Evolutionary conservation across 2,329 filamentous ascomycete genomes (phyloP), one percentile per base, ranked within the genome.

Genomic region (Stemphylium beticola): DNA sequence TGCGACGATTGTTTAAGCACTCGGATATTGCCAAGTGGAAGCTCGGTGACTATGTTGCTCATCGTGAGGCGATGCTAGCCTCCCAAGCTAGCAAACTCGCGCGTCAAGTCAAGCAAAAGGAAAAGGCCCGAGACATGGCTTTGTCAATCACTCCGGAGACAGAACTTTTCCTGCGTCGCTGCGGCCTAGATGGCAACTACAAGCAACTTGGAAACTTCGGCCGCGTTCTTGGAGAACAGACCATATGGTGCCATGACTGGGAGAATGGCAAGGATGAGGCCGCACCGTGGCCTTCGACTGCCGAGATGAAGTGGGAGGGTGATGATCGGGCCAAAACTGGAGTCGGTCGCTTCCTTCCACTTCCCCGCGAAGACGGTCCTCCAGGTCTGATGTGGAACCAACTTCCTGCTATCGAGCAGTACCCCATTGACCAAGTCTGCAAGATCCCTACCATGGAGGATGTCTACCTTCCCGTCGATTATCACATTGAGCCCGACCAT

Each of bases 251-350:
- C 51, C 17, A 34, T 0, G 57, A 74, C 40, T 74, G 72, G 68
- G 17, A 55, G 34, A 65, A 68, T 26, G 66, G 67, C 12, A 74
- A 74, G 39, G 66, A 73, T 2, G 67, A 74, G 45, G 61, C 78
- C 29, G 72, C 77, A 0, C 70, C 72, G 1, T 81, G 77, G 77
- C 79, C 79, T 0, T 63, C 64, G 10, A 38, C 62, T 4, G 63
- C 72, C 10, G 79, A 81, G 66, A 67, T 76, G 66, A 78, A 78
- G 57, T 81, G 79, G 73, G 79, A 81, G 57, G 79, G 79, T 0
- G 76, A 79, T 36, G 78, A 78, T 29, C 75, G 79, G 10, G 76
- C 79, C 12, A 74, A 78, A 37, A 80, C 77, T 2, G 66, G 65
- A 31, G 71, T 75, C 38, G 77, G 78, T 18, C 65, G 79, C 15